Percentiles rank a stretch among this genome's conserved stretches.
Conservation (phyloP, 306 rosid genomes). For the Quercus robur region DNA sequence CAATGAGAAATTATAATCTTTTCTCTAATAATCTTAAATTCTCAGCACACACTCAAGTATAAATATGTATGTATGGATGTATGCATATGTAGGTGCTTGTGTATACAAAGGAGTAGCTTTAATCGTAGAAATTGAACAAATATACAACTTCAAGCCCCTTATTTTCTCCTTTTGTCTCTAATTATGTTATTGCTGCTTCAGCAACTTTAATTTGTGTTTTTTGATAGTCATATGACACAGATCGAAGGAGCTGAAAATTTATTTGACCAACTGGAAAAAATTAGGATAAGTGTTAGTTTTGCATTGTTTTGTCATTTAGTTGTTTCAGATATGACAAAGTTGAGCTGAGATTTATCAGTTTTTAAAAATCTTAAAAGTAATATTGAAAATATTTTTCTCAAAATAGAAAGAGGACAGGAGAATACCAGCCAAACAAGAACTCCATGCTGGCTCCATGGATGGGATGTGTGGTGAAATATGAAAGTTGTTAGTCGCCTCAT, state of each 20-base stretch:
- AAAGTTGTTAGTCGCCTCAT: slow-evolving; percentile 68
- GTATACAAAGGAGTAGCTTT: neutral
- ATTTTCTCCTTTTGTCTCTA: neutral
- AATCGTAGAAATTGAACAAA: neutral
- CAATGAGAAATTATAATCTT: neutral
- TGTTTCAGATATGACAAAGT: slow-evolving; percentile 8
- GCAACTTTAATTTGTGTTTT: neutral
- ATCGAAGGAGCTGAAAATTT: neutral
- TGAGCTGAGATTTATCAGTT: neutral
- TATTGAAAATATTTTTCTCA: neutral
- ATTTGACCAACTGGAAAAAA: neutral
- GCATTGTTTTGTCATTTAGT: slow-evolving; percentile 5
- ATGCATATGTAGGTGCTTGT: too few species aligned
- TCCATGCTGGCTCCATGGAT: slow-evolving; percentile 83
- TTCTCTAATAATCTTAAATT: neutral
- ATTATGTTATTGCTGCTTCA: neutral
- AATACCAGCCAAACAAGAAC: slow-evolving; percentile 93
- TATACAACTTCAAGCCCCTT: neutral
- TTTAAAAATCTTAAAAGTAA: neutral
- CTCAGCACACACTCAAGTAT: neutral
- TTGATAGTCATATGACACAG: neutral
- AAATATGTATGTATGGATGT: neutral
- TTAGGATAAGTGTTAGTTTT: neutral
- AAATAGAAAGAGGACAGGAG: slow-evolving; percentile 7
- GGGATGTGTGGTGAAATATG: slow-evolving; percentile 64